Evolutionary conservation across 768 basidiomycete species (phyloP), one percentile per base, ranked within the genome.

Genomic region (Collybia sp.): DNA sequence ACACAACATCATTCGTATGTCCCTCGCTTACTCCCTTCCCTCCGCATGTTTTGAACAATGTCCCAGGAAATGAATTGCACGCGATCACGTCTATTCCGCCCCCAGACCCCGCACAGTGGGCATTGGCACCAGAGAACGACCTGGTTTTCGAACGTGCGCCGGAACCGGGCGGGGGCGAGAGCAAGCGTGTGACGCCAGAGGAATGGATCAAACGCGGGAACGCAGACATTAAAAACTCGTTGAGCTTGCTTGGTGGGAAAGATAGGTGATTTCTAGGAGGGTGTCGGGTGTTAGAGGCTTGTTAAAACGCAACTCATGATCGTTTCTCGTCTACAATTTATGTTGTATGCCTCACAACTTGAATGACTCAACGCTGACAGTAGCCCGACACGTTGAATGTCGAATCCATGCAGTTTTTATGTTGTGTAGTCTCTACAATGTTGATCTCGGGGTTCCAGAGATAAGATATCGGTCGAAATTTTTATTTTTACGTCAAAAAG

Each of bases 1-100:
- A 19, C 69, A 77, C 43, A 79, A 77, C 55, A 82, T 85, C 58
- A 84, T 85, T 53, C 75, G 82, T 76, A 58, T 53, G 72, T 68
- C 11, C 35, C 8, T 31, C 47, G 53, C 31, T 20, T 30, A 15
- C 44, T 19, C 38, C 37, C 35, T 40, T 40, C 16, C 16, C 37
- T 35, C 30, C 16, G 51, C 25, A 44, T 13, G 42, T 39, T 43
- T 37, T 44, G 2, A 30, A 6, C 30, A 39, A 16, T 49, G 47
- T n/a, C 49, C 34, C 51, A 75, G 79, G 73, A 40, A 76, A 77
- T 52, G 83, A 85, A 58, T 68, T 86, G 37, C 72, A 67, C 20
- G 83, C 82, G 3, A 72, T 85, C 49, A 82, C 83, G 11, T 76
- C 80, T 18, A 69, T 74, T 15, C 71, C 79, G 3, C 66, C 78